Evolutionary conservation across 805 yeast genomes (phyloP).

Genomic region (Saccharomycopsis sp.): DNA sequence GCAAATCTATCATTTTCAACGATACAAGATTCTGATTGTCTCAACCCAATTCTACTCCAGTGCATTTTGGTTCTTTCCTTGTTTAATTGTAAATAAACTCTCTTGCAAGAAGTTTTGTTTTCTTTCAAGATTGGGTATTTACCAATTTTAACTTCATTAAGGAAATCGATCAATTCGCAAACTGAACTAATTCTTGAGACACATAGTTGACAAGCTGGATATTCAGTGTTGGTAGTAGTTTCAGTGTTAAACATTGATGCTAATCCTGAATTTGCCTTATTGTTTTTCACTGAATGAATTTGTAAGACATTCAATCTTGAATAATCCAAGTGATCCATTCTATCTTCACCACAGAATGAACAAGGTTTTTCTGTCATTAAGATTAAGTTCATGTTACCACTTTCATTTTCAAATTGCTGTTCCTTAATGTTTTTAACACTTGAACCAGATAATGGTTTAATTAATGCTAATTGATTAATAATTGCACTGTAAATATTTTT

Average conservation of each 20-base stretch:
- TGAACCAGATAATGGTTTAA: constrained; percentile 79
- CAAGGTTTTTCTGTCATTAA: constrained; percentile 41
- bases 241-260: constrained; percentile 25
- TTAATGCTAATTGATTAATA: constrained; percentile 68
- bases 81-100: constrained; percentile 56
- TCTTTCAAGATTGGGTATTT: constrained; percentile 42
- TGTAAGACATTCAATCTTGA: constrained; percentile 68
- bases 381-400: constrained; percentile 5
- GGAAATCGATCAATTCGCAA: constrained; percentile 60
- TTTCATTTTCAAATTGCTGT: constrained; percentile 4
- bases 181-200: constrained; percentile 67
- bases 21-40: constrained; percentile 40
- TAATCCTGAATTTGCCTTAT: neutral
- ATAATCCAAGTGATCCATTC: constrained; percentile 64
- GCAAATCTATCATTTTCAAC: neutral
- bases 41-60: constrained; percentile 77
- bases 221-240: constrained; percentile 30
- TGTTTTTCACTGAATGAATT: constrained; percentile 29
- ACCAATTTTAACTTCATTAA: neutral
- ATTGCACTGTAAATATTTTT: constrained; percentile 57
- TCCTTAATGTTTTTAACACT: constrained; percentile 41
- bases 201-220: constrained; percentile 77
- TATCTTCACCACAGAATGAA: constrained; percentile 71
- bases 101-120: constrained; percentile 33
- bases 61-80: constrained; percentile 63